Base-by-base conservation (phyloP, 2,329 filamentous ascomycete genomes). In the Rhinocladiella mackenziei region DNA sequence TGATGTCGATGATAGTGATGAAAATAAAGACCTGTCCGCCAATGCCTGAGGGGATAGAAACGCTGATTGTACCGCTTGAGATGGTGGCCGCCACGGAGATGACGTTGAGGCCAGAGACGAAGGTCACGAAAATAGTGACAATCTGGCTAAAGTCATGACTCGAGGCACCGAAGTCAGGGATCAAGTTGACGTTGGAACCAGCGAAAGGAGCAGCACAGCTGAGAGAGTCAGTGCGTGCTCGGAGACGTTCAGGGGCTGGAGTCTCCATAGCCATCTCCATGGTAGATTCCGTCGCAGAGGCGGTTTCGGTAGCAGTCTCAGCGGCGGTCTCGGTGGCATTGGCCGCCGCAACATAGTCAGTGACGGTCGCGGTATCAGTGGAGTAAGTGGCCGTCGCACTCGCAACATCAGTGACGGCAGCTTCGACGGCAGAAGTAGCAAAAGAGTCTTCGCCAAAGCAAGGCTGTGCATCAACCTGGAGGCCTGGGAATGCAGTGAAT, bases 401-500 rank as follows among this genome's bases (percentile, higher is more conserved):
- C n/a, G n/a, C n/a, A n/a, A n/a, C n/a, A 18, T 39, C 43, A 22
- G 14, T 29, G 9, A 23, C 22, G 18, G 36, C 31, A 17, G 36
- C 26, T 10, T 43, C 28, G 31, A 17, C 28, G n/a, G 37, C 18
- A 14, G 37, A n/a, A 23, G 14, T 39, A 3, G 14, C 30, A 11
- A 19, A 35, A 19, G 11, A 22, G 29, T 37, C 33, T 39, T 55
- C 50, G n/a, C 38, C 22, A 30, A 50, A 46, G 36, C 53, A 56
- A 13, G 45, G 23, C 28, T 49, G 45, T 2, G 39, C 28, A 31
- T 46, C 44, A 18, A 50, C 38, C 9, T 39, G 36, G 13, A 73
- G 68, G 22, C 66, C 55, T 39, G 83, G 78, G 79, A 86, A 77
- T 51, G 81, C 69, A 46, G 72, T 75, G 61, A 86, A 71, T 59